A percentile compares a stretch with the other conserved stretches of the same genome.
phyloP scores from a whole-genome alignment of 768 basidiomycete species.

The Gloeostereum incarnatum region DNA sequence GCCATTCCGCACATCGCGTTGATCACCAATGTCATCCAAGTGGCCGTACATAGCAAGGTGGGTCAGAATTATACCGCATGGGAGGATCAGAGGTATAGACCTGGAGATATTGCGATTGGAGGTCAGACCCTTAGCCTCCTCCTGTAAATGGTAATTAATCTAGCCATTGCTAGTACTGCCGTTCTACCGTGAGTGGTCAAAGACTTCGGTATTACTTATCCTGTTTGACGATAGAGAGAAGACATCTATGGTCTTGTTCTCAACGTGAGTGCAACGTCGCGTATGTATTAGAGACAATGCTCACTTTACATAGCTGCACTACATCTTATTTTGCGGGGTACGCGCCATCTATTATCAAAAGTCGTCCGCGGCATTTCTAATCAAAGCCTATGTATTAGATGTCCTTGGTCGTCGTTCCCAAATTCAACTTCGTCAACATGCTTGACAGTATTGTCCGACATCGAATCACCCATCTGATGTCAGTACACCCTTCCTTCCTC shows the following conservation, averaged over 20 bases:
- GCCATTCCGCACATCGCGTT: conserved; percentile 51
- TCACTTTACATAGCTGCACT: conserved; percentile 37
- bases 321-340: conserved; percentile 45
- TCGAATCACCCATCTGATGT: conserved; percentile 47
- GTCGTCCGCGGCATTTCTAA: background rate
- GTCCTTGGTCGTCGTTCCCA: conserved; percentile 49
- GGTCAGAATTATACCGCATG: conserved; percentile 32
- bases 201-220: background rate
- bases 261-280: conserved; percentile 25
- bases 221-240: conserved; percentile 7
- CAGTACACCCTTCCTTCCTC: conserved; percentile 8
- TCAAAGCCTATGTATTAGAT: conserved; percentile 26
- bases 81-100: conserved; percentile 42
- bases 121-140: conserved; percentile 24
- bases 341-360: conserved; percentile 11
- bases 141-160: background rate
- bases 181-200: conserved; percentile 40
- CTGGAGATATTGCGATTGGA: conserved; percentile 52
- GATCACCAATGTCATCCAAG: conserved; percentile 55
- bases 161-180: conserved; percentile 36
- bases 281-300: background rate
- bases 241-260: conserved; percentile 64
- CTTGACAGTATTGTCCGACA: conserved; percentile 51
- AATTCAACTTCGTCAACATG: conserved; percentile 54
- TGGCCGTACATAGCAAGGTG: conserved; percentile 42